phyloP scores from a whole-genome alignment of 2,329 filamentous ascomycete genomes.

The Phialophora expanda region DNA sequence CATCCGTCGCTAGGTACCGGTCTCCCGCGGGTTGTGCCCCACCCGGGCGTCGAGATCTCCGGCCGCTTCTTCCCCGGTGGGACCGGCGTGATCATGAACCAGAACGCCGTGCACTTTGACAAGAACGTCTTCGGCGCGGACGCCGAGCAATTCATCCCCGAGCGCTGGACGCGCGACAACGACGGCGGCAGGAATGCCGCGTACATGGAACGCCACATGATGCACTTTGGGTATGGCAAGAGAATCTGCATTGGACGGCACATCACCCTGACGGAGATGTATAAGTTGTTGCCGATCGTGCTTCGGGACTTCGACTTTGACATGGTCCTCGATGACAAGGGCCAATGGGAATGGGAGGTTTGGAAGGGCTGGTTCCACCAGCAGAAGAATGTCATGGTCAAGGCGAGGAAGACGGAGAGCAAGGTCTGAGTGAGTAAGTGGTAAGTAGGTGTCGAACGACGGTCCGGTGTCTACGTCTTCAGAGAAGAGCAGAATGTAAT shows the following conservation, averaged over 20 bases:
- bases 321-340: conserved; percentile 14
- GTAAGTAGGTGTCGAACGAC: no score
- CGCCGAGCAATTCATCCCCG: conserved; percentile 53
- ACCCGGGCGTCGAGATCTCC: conserved; percentile 45
- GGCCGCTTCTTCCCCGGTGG: conserved; percentile 46
- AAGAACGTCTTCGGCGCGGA: conserved; percentile 53
- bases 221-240: conserved; percentile 34
- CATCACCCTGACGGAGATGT: conserved; percentile 39
- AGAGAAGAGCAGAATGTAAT: no score
- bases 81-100: conserved; percentile 46
- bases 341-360: conserved; percentile 22
- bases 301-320: conserved; percentile 32
- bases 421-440: neutral
- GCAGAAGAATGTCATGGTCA: conserved; percentile 29
- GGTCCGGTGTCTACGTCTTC: no score
- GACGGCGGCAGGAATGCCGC: conserved; percentile 27
- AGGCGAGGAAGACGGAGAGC: conserved; percentile 21
- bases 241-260: conserved; percentile 40
- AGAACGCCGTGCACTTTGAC: conserved; percentile 49
- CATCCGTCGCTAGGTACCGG: conserved; percentile 57
- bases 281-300: conserved; percentile 39
- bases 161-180: conserved; percentile 50
- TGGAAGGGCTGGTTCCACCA: conserved; percentile 33
- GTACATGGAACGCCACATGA: conserved; percentile 34
- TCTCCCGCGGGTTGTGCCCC: conserved; percentile 58